phyloP scores from a whole-genome alignment of 139 green algal species.

The Tetradesmus lagerheimii region DNA sequence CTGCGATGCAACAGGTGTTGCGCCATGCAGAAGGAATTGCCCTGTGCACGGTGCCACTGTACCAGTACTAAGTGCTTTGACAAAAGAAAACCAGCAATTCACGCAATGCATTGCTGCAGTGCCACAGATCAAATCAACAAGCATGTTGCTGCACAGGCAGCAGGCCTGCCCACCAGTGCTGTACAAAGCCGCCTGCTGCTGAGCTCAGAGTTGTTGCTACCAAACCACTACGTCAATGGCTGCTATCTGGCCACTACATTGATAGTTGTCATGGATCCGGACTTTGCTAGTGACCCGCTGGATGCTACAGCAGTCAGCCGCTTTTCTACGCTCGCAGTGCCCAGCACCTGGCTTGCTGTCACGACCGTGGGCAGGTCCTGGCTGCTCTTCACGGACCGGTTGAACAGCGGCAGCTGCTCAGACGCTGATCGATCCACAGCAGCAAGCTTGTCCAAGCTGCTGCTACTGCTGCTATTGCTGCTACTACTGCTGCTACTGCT shows the following conservation, averaged over 20 bases:
- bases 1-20: neutral
- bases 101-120: neutral
- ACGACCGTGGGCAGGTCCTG: conserved; percentile 24
- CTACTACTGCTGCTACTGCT: neutral
- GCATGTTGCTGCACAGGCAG: neutral
- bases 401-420: conserved; percentile 8
- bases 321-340: conserved; percentile 6
- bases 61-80: too few relatives aligned
- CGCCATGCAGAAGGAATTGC: neutral
- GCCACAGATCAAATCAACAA: neutral
- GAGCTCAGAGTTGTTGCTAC: too few relatives aligned
- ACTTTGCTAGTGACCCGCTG: neutral
- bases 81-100: neutral
- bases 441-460: neutral
- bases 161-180: neutral
- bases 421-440: neutral
- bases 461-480: conserved; percentile 3
- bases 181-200: neutral
- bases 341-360: neutral
- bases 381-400: neutral
- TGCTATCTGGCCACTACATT: conserved; percentile 29
- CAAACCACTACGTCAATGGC: too few relatives aligned
- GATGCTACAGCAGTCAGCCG: conserved; percentile 3
- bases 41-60: too few relatives aligned
- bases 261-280: neutral